These are phyloP conservation scores for Chaetomium cochliodes DNA, from an alignment of 495 filamentous ascomycete species.

Conservation along the genomic window DNA sequence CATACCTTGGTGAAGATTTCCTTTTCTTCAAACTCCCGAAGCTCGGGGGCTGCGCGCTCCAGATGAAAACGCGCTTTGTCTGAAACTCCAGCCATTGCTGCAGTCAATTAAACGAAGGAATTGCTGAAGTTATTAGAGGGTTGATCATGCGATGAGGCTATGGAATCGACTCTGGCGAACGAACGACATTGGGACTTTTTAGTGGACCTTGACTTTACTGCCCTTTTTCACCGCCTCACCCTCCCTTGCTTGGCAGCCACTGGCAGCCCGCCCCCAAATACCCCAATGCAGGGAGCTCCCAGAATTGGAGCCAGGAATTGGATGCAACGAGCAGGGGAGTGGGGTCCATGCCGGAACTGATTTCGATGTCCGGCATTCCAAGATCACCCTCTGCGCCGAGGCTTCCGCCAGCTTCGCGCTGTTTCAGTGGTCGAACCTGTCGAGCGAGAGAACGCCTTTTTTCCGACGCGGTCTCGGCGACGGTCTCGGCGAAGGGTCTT, in stretches of 20 bases:
- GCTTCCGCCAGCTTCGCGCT: conserved; percentile 11
- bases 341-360: neutral
- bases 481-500: neutral
- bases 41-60: conserved; percentile 84
- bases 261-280: neutral
- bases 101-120: neutral
- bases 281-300: neutral
- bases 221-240: neutral
- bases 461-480: neutral
- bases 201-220: neutral
- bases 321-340: conserved; percentile 2
- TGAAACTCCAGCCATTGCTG: conserved; percentile 71
- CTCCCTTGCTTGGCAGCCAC: neutral
- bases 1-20: conserved; percentile 76
- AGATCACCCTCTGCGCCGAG: conserved; percentile 16
- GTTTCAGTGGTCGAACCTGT: neutral
- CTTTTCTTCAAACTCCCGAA: conserved; percentile 84
- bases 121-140: neutral
- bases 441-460: neutral
- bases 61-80: conserved; percentile 95
- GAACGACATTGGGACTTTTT: neutral
- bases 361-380: neutral
- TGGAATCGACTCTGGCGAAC: neutral
- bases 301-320: neutral
- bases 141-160: neutral